These are phyloP conservation scores for Candida neerlandica DNA, from an alignment of 1,139 yeast species.

Conservation along the genomic window DNA sequence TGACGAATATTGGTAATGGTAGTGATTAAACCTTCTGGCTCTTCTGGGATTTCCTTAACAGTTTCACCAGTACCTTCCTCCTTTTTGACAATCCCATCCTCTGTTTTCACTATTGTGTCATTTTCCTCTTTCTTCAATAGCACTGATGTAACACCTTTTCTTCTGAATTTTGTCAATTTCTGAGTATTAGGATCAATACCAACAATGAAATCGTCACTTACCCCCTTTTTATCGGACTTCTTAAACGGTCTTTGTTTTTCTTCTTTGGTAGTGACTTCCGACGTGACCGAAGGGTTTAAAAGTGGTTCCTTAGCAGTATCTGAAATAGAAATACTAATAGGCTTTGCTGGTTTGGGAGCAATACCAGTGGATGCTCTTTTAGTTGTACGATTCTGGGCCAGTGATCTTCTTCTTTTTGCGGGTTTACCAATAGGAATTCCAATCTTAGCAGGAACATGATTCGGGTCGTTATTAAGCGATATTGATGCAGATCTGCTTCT, in stretches of 20 bases:
- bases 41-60: slow-evolving; percentile 20
- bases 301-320: background rate
- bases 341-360: slow-evolving; percentile 5
- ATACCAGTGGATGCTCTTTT: slow-evolving; percentile 10
- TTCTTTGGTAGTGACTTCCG: slow-evolving; percentile 6
- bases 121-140: slow-evolving; percentile 12
- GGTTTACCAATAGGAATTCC: slow-evolving; percentile 39
- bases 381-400: slow-evolving; percentile 17
- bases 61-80: slow-evolving; percentile 16
- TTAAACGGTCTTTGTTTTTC: slow-evolving; percentile 1
- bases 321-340: background rate
- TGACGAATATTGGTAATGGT: slow-evolving; percentile 38
- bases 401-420: slow-evolving; percentile 33
- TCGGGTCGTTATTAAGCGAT: slow-evolving; percentile 15
- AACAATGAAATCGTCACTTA: slow-evolving; percentile 25
- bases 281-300: background rate
- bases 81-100: slow-evolving; percentile 9
- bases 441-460: slow-evolving; percentile 34
- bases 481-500: slow-evolving; percentile 36
- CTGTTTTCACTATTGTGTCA: slow-evolving; percentile 7
- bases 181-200: slow-evolving; percentile 39
- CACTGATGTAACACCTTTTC: slow-evolving; percentile 11
- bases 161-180: slow-evolving; percentile 26
- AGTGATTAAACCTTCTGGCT: slow-evolving; percentile 33
- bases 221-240: slow-evolving; percentile 7